Evolutionary conservation across 2,329 filamentous ascomycete species (phyloP).

Genomic region (Claviceps digitariae): DNA sequence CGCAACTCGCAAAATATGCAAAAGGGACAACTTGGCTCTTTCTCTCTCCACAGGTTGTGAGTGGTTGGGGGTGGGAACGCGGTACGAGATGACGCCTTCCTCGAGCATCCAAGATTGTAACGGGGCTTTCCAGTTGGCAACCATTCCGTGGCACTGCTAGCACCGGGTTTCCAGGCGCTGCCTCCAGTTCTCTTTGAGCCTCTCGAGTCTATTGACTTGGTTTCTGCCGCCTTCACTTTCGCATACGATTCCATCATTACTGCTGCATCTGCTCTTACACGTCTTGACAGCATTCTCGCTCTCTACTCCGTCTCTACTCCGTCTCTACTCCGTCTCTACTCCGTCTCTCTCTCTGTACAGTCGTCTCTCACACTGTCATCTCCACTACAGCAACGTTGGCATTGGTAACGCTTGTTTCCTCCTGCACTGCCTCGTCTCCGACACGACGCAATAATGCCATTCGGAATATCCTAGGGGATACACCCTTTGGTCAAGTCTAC

Average conservation of each 20-base stretch:
- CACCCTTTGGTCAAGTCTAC: conserved; percentile 1
- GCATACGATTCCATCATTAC: neutral
- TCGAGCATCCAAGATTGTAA: neutral
- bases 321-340: neutral
- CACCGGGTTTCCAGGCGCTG: neutral
- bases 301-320: neutral
- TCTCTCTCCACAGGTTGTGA: neutral
- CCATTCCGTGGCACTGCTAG: neutral
- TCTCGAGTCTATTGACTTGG: neutral
- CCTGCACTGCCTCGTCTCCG: neutral
- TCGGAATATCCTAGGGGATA: neutral
- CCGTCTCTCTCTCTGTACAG: neutral
- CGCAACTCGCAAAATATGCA: no score
- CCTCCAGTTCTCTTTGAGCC: neutral
- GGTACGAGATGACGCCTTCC: neutral
- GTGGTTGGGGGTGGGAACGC: no score
- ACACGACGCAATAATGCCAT: neutral
- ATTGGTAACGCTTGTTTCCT: no score
- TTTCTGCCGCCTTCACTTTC: neutral
- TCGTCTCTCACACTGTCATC: no score
- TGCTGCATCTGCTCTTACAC: neutral
- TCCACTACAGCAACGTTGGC: no score
- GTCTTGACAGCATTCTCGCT: neutral
- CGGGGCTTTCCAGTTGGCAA: neutral
- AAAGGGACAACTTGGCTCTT: neutral